Base-by-base conservation (phyloP, 164 flowering plant species). In the Warburgia ugandensis region DNA sequence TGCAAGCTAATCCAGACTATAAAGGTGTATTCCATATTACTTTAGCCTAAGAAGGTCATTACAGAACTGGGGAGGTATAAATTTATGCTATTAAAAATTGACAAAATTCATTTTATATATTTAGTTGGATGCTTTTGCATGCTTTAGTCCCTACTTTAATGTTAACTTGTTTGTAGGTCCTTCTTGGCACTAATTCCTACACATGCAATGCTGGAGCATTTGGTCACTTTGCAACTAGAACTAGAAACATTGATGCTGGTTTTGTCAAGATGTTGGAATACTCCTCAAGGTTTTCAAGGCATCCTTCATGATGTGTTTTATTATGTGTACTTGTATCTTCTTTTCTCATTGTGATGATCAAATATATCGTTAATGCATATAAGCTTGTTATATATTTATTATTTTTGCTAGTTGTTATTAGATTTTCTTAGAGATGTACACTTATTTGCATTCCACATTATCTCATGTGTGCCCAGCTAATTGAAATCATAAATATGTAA, bases 201-300 rank as follows among this genome's bases (percentile, higher is more conserved):
- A 94, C 99, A 1, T 94, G 99, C 72, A 94, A 88, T 67, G 97
- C 97, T 66, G 99, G 99, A 68, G 99, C 99, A 46, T 94, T 94
- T 81, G 99, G 99, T 16, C 94, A 89, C 67, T 94, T 94, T 70
- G 94, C 99, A n/a, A 86, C 84, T 59, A 96, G 99, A 37, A 94
- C 89, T 72, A 97, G 99, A 33, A 86, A 79, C 60, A 94, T 97
- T 20, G 97, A 94, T 84, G 96, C 97, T 4, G 97, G 96, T 46
- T 94, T 94, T 71, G 89, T 86, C 20, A 59, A 59, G 99, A 97
- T 16, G 59, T 96, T 44, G 99, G 99, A 41, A 92, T 76, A 23
- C 74, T 92, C 56, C 83, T 92, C 2, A 92, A 92, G 99, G 99
- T 83, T 25, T 62, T 66, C 31, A 30, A 21, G n/a, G 9, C 11